Percentiles rank a stretch among this genome's conserved stretches.
phyloP scores from a whole-genome alignment of 371 early-diverging fungal species.

The Actinomortierella ambigua region DNA sequence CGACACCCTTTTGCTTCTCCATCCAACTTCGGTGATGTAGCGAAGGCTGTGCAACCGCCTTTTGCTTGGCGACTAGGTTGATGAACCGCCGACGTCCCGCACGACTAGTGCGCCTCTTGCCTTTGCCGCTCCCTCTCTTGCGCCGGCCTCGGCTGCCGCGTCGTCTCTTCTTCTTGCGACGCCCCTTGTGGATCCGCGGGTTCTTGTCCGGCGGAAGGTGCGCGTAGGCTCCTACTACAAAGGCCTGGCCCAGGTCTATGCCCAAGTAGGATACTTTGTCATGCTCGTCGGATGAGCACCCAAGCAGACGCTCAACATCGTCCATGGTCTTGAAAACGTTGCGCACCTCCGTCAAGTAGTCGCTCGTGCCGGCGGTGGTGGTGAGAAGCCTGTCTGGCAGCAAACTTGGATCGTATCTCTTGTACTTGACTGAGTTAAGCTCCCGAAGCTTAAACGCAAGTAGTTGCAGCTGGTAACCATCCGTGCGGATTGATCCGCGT shows the following conservation, averaged over 20 bases:
- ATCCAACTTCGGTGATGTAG: conserved; percentile 5
- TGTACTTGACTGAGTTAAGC: neutral
- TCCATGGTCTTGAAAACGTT: neutral
- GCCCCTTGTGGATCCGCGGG: neutral
- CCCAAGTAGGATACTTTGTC: neutral
- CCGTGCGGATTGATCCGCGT: neutral
- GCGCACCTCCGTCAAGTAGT: neutral
- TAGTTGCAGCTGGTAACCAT: neutral
- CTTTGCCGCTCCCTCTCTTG: conserved; percentile 9
- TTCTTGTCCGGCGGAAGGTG: neutral
- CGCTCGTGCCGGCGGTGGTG: neutral
- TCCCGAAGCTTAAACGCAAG: neutral
- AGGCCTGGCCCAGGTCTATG: conserved; percentile 16
- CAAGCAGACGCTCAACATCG: neutral
- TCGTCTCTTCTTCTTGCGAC: neutral
- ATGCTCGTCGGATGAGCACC: neutral
- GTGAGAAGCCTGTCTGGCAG: neutral
- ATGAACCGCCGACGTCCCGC: neutral
- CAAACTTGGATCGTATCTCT: neutral
- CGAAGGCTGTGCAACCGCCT: conserved; percentile 11
- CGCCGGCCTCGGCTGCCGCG: conserved; percentile 9
- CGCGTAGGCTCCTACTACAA: conserved; percentile 14
- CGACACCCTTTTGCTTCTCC: neutral
- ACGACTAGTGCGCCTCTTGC: conserved; percentile 4
- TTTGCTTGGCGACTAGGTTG: conserved; percentile 18